A percentile compares a stretch with the other conserved stretches of the same genome.
Conservation (phyloP, 768 basidiomycete species). For the Gymnopilus junonius region DNA sequence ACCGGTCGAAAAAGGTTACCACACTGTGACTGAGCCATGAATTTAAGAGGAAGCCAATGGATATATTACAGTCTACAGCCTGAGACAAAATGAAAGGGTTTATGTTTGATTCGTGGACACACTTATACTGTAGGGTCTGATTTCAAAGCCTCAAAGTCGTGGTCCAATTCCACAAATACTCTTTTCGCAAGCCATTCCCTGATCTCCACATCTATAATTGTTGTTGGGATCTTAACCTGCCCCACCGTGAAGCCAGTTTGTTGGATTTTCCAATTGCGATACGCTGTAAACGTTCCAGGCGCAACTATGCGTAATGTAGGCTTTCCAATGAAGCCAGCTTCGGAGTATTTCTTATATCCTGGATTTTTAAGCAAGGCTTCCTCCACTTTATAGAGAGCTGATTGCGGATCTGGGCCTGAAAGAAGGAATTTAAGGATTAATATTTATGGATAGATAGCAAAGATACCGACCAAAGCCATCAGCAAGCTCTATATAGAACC, state of each 20-base stretch:
- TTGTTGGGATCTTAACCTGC: constrained; percentile 3
- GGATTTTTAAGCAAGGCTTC: background rate
- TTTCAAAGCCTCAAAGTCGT: background rate
- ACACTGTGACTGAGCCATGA: no score
- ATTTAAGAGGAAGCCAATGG: no score
- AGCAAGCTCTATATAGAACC: constrained; percentile 13
- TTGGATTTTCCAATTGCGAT: constrained; percentile 17
- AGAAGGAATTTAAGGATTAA: background rate
- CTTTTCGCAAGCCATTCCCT: constrained; percentile 12
- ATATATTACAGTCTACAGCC: no score
- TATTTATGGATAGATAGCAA: background rate
- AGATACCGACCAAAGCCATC: constrained; percentile 1
- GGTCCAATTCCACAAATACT: background rate
- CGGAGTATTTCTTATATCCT: background rate
- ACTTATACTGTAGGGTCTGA: background rate
- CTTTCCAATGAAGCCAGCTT: background rate
- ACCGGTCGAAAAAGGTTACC: no score
- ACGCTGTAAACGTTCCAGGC: constrained; percentile 16
- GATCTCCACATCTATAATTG: constrained; percentile 7
- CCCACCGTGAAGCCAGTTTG: background rate
- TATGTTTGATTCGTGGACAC: no score
- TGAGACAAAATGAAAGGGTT: no score
- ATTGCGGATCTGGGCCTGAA: background rate
- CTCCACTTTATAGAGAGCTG: background rate
- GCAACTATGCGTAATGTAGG: constrained; percentile 15